phyloP scores from a whole-genome alignment of 2,329 filamentous ascomycete genomes.

The Epicoccum nigrum region DNA sequence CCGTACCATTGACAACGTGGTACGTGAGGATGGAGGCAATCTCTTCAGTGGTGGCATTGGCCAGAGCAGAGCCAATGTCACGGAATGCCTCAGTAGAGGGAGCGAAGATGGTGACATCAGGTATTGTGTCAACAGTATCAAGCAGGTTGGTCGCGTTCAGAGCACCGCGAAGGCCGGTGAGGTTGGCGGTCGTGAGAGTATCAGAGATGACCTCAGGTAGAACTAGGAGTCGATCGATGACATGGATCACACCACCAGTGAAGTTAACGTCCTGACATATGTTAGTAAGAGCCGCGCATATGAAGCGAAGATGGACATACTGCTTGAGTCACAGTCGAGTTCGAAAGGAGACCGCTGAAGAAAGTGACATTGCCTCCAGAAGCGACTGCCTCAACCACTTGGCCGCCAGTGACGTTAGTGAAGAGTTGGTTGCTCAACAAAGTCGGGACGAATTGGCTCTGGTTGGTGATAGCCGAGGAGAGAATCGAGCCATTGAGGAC shows the following conservation, averaged over 20 bases:
- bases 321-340: constrained; percentile 56
- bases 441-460: constrained; percentile 55
- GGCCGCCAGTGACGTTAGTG: constrained; percentile 65
- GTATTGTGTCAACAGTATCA: constrained; percentile 49
- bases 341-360: constrained; percentile 59
- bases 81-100: constrained; percentile 67
- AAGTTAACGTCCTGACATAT: constrained; percentile 50
- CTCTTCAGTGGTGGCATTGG: constrained; percentile 54
- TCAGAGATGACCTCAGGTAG: constrained; percentile 44
- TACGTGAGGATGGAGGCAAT: constrained; percentile 65
- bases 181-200: constrained; percentile 42
- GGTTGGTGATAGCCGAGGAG: constrained; percentile 46
- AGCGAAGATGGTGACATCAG: constrained; percentile 68
- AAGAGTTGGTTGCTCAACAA: constrained; percentile 59
- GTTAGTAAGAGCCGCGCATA: neutral
- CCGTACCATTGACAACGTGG: constrained; percentile 64
- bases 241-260: constrained; percentile 54
- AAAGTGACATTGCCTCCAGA: constrained; percentile 55
- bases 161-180: constrained; percentile 52
- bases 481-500: constrained; percentile 60
- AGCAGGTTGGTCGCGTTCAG: constrained; percentile 48
- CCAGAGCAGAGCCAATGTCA: constrained; percentile 60
- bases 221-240: constrained; percentile 54
- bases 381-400: constrained; percentile 59
- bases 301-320: constrained; percentile 45